Evolutionary conservation across 2,329 filamentous ascomycete genomes (phyloP), one percentile per base, ranked within the genome.

Genomic region (Parastagonospora nodorum): DNA sequence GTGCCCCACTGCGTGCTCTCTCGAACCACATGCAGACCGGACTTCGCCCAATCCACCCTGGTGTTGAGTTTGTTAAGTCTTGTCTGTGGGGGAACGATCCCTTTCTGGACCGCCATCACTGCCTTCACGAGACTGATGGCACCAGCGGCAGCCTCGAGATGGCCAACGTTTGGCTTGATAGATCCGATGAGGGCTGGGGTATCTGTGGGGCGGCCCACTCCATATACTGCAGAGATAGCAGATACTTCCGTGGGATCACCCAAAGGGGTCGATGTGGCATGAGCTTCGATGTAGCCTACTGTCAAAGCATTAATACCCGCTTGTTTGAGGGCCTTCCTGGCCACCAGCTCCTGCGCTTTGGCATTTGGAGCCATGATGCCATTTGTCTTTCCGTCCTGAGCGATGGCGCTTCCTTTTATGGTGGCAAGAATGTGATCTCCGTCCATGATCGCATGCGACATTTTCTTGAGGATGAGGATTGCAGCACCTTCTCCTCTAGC

Each of bases 401-500:
- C 63, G 1, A 64, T 52, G 0, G 65, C 69, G 32, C 57, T 67
- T 1, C 63, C 64, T 39, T 66, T 64, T 2, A 74, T 50, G 2
- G 72, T 50, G 7, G 66, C 70, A 7, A 64, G 52, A 37, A 74
- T 70, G 19, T 67, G 57, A 38, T 74, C 69, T 9, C 57, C 51
- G 46, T 71, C 65, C 8, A 45, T 33, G 4, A 79, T 52, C 4
- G 83, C 83, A 58, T 80, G 75, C 11, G 77, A 71, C 1, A 84
- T 45, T 6, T 45, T 51, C 45, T 73, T 74, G 2, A 74, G 54
- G 27, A 73, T 47, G 4, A 74, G 39, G 12, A 60, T 55, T 3
- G 46, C 59, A 10, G 83, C 75, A 0, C 85, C 86, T 61, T 89
- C 86, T 1, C 85, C 86, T 29, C 85, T 77, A 0, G 81, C 84